Base-by-base conservation (phyloP, 1,284 basidiomycete genomes). In the Rugosomyces carneus region DNA sequence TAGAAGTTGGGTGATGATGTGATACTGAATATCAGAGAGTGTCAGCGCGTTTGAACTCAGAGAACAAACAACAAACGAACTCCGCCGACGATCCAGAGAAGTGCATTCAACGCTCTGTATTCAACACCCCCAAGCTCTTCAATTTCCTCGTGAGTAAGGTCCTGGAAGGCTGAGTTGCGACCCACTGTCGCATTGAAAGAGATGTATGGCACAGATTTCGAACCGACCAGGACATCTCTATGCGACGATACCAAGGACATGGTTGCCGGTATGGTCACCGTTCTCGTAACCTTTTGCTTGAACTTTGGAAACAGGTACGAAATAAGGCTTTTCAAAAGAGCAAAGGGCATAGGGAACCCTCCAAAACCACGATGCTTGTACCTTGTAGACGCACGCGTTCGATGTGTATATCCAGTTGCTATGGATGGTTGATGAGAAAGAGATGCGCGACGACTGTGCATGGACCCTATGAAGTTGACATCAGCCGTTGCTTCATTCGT, bases 71-170 rank as follows among this genome's bases (percentile, higher is more conserved):
- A 23, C 15, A 29, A 38, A 61, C 68, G 40, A 58, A 88, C 85
- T 37, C 66, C 62, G 11, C 75, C 71, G 23, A 92, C 78, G 48
- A 92, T 76, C 82, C 86, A 91, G 13, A 91, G 68, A 35, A 95
- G 64, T 2, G 86, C 73, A 49, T 84, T 84, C 45, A 96, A 67
- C 1, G 88, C 92, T n/a, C 92, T 78, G 59, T 93, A 98, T 63
- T 99, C 95, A 11, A 96, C 88, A 5, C 94, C 94, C 6, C 93
- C 93, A 4, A 98, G 71, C 64, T 97, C 93, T 52, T 95, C 89
- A 55, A 91, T 71, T 58, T 98, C 87, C 44, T 92, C 88, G 27
- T 81, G 76, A 0, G 85, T 89, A 43, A 97, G 66, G 34, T 78
- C 71, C 40, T 81, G 78, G 61, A 99, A 97, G n/a, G 77, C 71